phyloP scores from a whole-genome alignment of 768 basidiomycete species.

The Boletus reticulatus region DNA sequence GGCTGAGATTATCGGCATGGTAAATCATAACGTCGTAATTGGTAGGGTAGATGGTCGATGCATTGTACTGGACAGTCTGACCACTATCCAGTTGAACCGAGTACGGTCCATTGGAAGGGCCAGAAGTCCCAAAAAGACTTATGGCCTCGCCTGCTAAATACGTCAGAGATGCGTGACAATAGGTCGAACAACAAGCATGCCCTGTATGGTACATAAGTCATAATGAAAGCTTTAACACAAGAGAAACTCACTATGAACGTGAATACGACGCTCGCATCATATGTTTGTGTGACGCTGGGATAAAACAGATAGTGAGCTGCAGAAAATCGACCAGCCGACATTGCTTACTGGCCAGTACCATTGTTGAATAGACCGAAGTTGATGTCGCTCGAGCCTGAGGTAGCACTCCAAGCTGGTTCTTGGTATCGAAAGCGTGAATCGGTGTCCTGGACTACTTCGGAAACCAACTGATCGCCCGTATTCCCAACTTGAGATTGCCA shows the following conservation, averaged over 20 bases:
- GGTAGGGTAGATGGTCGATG: slow-evolving; percentile 14
- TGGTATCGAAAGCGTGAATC: slow-evolving; percentile 41
- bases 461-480: slow-evolving; percentile 7
- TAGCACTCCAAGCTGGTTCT: slow-evolving; percentile 36
- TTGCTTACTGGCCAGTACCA: slow-evolving; percentile 41
- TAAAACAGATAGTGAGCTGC: not conserved
- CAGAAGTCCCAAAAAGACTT: slow-evolving; percentile 43
- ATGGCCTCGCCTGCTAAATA: slow-evolving; percentile 38
- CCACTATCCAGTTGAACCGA: slow-evolving; percentile 37
- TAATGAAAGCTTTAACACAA: not conserved
- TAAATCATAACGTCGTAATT: slow-evolving; percentile 33
- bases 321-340: not conserved
- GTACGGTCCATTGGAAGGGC: slow-evolving; percentile 36
- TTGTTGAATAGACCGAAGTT: slow-evolving; percentile 40
- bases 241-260: slow-evolving; percentile 39
- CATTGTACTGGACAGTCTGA: slow-evolving; percentile 16
- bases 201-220: slow-evolving; percentile 17
- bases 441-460: slow-evolving; percentile 33
- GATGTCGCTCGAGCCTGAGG: slow-evolving; percentile 16
- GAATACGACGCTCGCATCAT: slow-evolving; percentile 35
- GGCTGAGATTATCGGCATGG: slow-evolving; percentile 38
- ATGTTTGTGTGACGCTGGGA: slow-evolving; percentile 34
- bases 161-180: not conserved
- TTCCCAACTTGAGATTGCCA: slow-evolving; percentile 31
- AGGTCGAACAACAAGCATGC: slow-evolving; percentile 7